These are phyloP conservation scores for Boletus sp. DNA, from an alignment of 768 basidiomycete genomes.

Conservation along the genomic window DNA sequence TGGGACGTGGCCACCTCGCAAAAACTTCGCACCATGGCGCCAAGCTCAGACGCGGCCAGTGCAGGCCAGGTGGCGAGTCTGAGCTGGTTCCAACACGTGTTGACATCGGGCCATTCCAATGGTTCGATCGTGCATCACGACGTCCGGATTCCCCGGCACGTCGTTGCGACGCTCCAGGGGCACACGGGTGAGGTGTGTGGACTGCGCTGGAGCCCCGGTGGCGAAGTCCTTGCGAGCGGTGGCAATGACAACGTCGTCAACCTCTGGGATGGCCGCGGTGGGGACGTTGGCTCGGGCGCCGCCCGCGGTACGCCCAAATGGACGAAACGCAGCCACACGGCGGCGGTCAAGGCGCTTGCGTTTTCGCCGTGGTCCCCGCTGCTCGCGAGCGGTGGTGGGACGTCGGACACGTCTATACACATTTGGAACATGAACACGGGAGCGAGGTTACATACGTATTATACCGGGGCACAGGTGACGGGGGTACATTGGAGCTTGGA, in stretches of 20 bases:
- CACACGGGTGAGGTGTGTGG: slow-evolving; percentile 95
- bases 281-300: slow-evolving; percentile 44
- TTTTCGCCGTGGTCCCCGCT: slow-evolving; percentile 97
- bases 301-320: slow-evolving; percentile 71
- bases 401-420: slow-evolving; percentile 88
- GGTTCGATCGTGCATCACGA: slow-evolving; percentile 98
- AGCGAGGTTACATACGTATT: slow-evolving; percentile 82
- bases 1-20: slow-evolving; percentile 84
- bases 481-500: slow-evolving; percentile 86
- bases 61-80: slow-evolving; percentile 75
- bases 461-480: slow-evolving; percentile 89
- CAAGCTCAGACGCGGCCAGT: slow-evolving; percentile 22
- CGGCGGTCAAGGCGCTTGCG: slow-evolving; percentile 85
- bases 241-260: slow-evolving; percentile 99
- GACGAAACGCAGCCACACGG: slow-evolving; percentile 90
- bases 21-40: slow-evolving; percentile 87
- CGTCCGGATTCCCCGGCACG: slow-evolving; percentile 82
- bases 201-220: slow-evolving; percentile 83
- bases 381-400: slow-evolving; percentile 92
- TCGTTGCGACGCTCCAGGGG: slow-evolving; percentile 86
- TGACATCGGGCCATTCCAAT: slow-evolving; percentile 87
- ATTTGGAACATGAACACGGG: slow-evolving; percentile 93
- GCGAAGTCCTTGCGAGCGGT: slow-evolving; percentile 88
- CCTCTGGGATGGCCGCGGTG: slow-evolving; percentile 89
- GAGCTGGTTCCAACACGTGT: slow-evolving; percentile 83